Evolutionary conservation across 2,329 filamentous ascomycete genomes (phyloP).

Genomic region (Mariannaea elegans): DNA sequence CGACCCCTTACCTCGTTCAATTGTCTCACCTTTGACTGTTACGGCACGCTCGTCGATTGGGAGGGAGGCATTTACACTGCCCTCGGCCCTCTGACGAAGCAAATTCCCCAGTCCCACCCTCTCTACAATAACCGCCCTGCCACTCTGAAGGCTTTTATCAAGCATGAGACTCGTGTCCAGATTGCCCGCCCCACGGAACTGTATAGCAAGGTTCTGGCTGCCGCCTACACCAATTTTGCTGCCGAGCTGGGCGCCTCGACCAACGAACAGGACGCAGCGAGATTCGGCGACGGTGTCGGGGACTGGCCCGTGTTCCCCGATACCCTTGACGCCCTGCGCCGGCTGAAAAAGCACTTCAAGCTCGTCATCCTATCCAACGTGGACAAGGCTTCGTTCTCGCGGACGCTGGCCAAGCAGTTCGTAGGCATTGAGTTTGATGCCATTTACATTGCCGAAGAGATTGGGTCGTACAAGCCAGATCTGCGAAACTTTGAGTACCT

Average conservation of each 20-base stretch:
- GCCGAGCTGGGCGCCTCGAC: conserved; percentile 47
- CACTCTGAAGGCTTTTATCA: conserved; percentile 54
- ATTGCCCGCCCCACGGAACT: conserved; percentile 58
- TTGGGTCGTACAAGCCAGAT: conserved; percentile 76
- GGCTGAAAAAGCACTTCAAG: conserved; percentile 60
- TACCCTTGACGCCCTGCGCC: conserved; percentile 59
- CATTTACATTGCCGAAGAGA: conserved; percentile 73
- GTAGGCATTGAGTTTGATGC: conserved; percentile 64
- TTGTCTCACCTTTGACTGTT: conserved; percentile 76
- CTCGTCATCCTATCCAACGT: conserved; percentile 69
- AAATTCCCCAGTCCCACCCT: conserved; percentile 47
- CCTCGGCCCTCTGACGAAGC: conserved; percentile 58
- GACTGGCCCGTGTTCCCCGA: conserved; percentile 66
- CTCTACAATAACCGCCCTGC: conserved; percentile 47
- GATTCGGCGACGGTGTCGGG: conserved; percentile 60
- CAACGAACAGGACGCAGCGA: conserved; percentile 48
- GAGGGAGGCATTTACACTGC: conserved; percentile 67
- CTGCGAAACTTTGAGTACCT: conserved; percentile 71
- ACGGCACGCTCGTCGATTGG: conserved; percentile 82
- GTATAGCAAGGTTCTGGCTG: conserved; percentile 66
- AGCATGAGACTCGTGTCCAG: conserved; percentile 59
- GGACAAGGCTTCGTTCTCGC: conserved; percentile 49
- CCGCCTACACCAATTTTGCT: conserved; percentile 55
- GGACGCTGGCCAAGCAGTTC: conserved; percentile 47
- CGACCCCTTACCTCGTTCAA: conserved; percentile 11